phyloP scores from a whole-genome alignment of 805 yeast genomes.

The Cyberlindnera xylosilytica region DNA sequence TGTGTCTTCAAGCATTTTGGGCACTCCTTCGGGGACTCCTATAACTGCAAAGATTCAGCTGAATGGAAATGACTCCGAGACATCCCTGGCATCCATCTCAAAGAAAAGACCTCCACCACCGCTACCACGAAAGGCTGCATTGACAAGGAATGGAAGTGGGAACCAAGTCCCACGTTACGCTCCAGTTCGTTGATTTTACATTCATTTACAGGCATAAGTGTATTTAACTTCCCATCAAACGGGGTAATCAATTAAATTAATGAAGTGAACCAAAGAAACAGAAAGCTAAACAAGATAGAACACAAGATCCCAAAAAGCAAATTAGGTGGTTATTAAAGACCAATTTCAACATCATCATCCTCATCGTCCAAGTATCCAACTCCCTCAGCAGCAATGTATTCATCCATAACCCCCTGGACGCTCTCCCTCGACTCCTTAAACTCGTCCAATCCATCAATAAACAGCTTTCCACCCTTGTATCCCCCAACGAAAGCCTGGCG shows the following conservation, averaged over 20 bases:
- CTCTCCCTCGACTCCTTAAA: constrained; percentile 75
- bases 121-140: constrained; percentile 27
- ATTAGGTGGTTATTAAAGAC: no score
- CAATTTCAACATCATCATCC: constrained; percentile 37
- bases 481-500: constrained; percentile 83
- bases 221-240: no score
- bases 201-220: neutral
- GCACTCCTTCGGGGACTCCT: neutral
- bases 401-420: constrained; percentile 72
- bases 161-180: neutral
- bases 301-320: no score
- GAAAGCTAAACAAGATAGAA: no score
- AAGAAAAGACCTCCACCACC: constrained; percentile 36
- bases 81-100: constrained; percentile 34
- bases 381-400: constrained; percentile 69
- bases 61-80: constrained; percentile 28
- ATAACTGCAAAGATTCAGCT: constrained; percentile 1
- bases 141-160: constrained; percentile 1
- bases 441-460: constrained; percentile 49
- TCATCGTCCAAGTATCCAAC: constrained; percentile 40
- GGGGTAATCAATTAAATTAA: no score
- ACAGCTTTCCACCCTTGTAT: constrained; percentile 47
- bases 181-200: neutral
- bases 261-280: no score
- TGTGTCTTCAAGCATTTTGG: constrained; percentile 1